Conservation (phyloP, 2,329 filamentous ascomycete genomes). For the Aspergillus aculeatinus region DNA sequence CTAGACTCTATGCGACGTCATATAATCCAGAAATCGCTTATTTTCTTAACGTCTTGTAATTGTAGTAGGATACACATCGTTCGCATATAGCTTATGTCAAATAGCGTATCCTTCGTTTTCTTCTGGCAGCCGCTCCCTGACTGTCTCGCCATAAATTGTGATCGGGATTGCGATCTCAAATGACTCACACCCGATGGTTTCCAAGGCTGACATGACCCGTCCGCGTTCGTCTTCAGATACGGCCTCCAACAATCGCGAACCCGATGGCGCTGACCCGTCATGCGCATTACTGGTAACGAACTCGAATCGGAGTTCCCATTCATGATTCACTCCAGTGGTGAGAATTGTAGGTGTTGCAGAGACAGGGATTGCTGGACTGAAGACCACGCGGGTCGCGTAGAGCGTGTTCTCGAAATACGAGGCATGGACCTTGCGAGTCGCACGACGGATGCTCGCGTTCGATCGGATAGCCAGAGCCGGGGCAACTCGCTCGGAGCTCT, state of each 20-base stretch:
- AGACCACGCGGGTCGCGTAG: slow-evolving; percentile 75
- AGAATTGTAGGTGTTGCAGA: slow-evolving; percentile 86
- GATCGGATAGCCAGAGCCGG: slow-evolving; percentile 78
- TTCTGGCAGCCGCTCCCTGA: slow-evolving; percentile 43
- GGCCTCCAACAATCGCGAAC: slow-evolving; percentile 68
- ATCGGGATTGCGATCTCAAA: slow-evolving; percentile 87
- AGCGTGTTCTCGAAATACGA: slow-evolving; percentile 78
- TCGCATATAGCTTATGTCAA: slow-evolving; percentile 16
- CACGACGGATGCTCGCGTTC: slow-evolving; percentile 79
- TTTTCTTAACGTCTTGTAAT: not conserved
- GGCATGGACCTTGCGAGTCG: slow-evolving; percentile 78
- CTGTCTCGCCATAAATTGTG: slow-evolving; percentile 67
- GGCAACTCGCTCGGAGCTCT: slow-evolving; percentile 82
- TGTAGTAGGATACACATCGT: no score
- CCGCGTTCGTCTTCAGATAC: slow-evolving; percentile 77
- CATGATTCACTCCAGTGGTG: slow-evolving; percentile 80
- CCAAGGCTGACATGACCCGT: slow-evolving; percentile 71
- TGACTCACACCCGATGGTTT: slow-evolving; percentile 78
- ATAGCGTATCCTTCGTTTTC: slow-evolving; percentile 44
- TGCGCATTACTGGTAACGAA: slow-evolving; percentile 74
- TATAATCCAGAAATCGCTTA: not conserved
- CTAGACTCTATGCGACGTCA: not conserved
- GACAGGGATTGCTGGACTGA: slow-evolving; percentile 79
- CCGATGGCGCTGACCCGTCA: slow-evolving; percentile 38
- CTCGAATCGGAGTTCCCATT: slow-evolving; percentile 87